A percentile compares a stretch with the other conserved stretches of the same genome.
Evolutionary conservation across 345 rosid genomes (phyloP).

Genomic region (Erysimum cheiranthoides): DNA sequence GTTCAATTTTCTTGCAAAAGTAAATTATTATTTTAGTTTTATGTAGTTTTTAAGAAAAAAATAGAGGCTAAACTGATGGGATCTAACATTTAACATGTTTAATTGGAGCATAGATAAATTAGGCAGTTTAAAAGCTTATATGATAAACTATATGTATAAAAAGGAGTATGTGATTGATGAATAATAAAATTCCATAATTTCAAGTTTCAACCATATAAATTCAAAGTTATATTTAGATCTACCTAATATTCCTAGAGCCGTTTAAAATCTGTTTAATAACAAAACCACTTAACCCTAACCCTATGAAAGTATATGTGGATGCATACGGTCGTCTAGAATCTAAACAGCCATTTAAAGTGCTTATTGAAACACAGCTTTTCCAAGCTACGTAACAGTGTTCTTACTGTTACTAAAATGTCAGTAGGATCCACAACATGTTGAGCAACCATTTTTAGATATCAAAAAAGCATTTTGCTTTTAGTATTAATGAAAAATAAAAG

Average conservation of each 20-base stretch:
- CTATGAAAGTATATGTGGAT: neutral
- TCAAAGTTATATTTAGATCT: neutral
- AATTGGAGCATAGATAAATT: neutral
- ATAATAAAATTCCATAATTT: neutral
- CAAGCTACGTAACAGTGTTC: neutral
- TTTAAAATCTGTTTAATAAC: neutral
- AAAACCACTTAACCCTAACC: neutral
- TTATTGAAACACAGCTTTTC: neutral
- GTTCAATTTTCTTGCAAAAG: no score
- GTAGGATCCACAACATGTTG: conserved; percentile 38
- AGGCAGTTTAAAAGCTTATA: neutral
- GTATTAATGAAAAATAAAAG: neutral
- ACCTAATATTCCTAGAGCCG: neutral
- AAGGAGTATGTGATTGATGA: neutral
- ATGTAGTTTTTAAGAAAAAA: no score
- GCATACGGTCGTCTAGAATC: neutral
- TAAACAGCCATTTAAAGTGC: neutral
- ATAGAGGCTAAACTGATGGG: no score
- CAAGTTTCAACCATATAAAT: neutral
- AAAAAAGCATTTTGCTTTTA: conserved; percentile 1
- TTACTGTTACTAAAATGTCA: conserved; percentile 10
- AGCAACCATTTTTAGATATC: conserved; percentile 17
- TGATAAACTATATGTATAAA: no score
- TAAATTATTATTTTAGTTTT: no score
- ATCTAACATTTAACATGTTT: no score